Percentiles rank a stretch among this genome's conserved stretches.
Conservation (phyloP, 495 filamentous ascomycete genomes). For the Neurospora terricola region DNA sequence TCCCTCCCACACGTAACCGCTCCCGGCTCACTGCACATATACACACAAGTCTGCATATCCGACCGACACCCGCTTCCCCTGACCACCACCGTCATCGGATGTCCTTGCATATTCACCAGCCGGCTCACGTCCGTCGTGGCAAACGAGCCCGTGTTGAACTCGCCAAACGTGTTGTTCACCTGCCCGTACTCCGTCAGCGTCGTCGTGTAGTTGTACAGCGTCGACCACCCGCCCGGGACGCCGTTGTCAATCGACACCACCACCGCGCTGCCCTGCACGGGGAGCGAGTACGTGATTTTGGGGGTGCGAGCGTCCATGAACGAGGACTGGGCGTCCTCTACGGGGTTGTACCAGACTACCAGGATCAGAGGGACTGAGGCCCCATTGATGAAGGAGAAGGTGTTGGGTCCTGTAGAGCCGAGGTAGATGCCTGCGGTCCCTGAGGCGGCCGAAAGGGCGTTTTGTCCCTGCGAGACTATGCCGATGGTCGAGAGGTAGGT, state of each 20-base stretch:
- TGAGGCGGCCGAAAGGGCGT: constrained; percentile 7
- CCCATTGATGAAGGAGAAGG: constrained; percentile 19
- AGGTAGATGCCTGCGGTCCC: constrained; percentile 15
- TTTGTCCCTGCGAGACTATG: constrained; percentile 16
- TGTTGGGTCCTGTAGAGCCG: constrained; percentile 17
- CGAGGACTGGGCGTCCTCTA: constrained; percentile 8
- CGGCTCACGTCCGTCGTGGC: constrained; percentile 29
- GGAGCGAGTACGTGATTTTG: constrained; percentile 20
- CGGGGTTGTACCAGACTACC: constrained; percentile 12
- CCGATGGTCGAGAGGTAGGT: constrained; percentile 18
- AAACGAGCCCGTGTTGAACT: constrained; percentile 20
- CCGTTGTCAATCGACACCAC: constrained; percentile 17
- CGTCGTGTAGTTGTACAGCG: constrained; percentile 19
- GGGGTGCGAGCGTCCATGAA: constrained; percentile 19
- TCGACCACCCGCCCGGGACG: constrained; percentile 19
- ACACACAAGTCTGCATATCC: constrained; percentile 15
- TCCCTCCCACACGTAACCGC: constrained; percentile 12
- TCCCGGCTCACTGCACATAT: constrained; percentile 3
- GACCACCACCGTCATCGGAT: constrained; percentile 17
- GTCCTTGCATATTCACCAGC: constrained; percentile 30
- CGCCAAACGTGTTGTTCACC: constrained; percentile 29
- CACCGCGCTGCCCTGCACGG: constrained; percentile 6
- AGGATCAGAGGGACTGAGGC: constrained; percentile 14
- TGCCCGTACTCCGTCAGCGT: constrained; percentile 21
- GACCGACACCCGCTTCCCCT: constrained; percentile 8